These are phyloP conservation scores for Plasmopara halstedii DNA, from an alignment of 352 stramenopile genomes.

Conservation along the genomic window DNA sequence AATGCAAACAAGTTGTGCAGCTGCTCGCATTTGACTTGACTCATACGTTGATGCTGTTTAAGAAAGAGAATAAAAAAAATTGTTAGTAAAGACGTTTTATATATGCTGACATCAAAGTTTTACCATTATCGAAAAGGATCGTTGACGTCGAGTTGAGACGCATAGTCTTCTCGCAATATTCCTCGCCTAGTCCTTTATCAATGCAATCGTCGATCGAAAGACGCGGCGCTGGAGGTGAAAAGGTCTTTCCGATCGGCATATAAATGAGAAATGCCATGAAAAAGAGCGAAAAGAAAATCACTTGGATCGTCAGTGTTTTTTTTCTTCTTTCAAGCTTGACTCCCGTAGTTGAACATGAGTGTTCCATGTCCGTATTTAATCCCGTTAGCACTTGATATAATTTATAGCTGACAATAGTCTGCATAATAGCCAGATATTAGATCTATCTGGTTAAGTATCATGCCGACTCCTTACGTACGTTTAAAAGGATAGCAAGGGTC, in stretches of 20 bases:
- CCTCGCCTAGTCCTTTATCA: conserved; percentile 35
- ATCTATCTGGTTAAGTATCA: background rate
- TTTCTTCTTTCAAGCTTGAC: conserved; percentile 25
- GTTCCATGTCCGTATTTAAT: conserved; percentile 27
- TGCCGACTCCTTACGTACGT: conserved; percentile 22
- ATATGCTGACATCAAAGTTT: background rate
- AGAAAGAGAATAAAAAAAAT: background rate
- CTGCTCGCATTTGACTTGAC: conserved; percentile 52
- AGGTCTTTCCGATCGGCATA: conserved; percentile 36
- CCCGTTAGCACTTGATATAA: conserved; percentile 31
- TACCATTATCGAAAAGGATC: conserved; percentile 69
- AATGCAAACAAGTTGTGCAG: conserved; percentile 56
- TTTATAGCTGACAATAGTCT: conserved; percentile 45
- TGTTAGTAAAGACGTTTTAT: background rate
- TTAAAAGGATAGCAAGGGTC: conserved; percentile 36
- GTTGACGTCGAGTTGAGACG: conserved; percentile 47
- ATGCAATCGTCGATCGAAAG: conserved; percentile 48
- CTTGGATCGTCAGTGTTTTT: conserved; percentile 36
- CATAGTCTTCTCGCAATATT: conserved; percentile 59
- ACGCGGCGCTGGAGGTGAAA: conserved; percentile 17
- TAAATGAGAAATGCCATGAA: conserved; percentile 55
- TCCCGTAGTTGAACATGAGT: conserved; percentile 15
- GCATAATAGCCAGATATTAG: background rate
- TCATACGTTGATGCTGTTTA: conserved; percentile 44
- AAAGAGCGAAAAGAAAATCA: conserved; percentile 36